A percentile compares a stretch with the other conserved stretches of the same genome.
phyloP scores from a whole-genome alignment of 495 filamentous ascomycete species.

The Talaromyces proteolyticus region DNA sequence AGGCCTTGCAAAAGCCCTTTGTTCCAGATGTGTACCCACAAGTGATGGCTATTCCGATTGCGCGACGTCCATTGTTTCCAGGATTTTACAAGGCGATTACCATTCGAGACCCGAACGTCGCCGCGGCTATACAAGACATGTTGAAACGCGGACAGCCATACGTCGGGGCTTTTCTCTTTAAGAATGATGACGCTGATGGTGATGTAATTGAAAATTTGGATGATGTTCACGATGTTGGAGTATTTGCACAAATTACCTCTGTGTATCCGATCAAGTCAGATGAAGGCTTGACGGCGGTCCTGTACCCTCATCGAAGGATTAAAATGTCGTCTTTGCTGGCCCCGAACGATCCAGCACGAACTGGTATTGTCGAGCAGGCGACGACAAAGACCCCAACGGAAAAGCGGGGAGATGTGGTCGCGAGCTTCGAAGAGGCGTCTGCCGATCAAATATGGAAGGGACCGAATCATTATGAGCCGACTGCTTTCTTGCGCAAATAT shows the following conservation, averaged over 20 bases:
- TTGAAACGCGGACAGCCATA: slow-evolving; percentile 98
- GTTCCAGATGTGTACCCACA: slow-evolving; percentile 96
- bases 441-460: slow-evolving; percentile 38
- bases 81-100: slow-evolving; percentile 99
- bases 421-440: slow-evolving; percentile 84
- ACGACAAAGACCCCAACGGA: slow-evolving; percentile 39
- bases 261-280: slow-evolving; percentile 68
- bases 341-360: slow-evolving; percentile 37
- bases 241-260: slow-evolving; percentile 96
- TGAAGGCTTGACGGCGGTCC: slow-evolving; percentile 78
- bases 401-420: slow-evolving; percentile 88
- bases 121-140: slow-evolving; percentile 88
- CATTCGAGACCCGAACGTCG: slow-evolving; percentile 83
- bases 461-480: slow-evolving; percentile 67
- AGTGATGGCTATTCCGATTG: slow-evolving; percentile 98
- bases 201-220: slow-evolving; percentile 82
- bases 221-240: slow-evolving; percentile 91
- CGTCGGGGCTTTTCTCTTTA: slow-evolving; percentile 93
- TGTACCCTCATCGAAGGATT: slow-evolving; percentile 95
- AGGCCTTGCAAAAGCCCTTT: slow-evolving; percentile 74
- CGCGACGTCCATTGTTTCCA: slow-evolving; percentile 89
- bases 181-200: slow-evolving; percentile 87
- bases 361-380: slow-evolving; percentile 13
- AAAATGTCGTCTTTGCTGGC: slow-evolving; percentile 77
- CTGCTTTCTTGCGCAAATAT: slow-evolving; percentile 84